Percentiles rank a stretch among this genome's conserved stretches.
Conservation (phyloP, 2,329 filamentous ascomycete species). For the Xylariaceae sp. region DNA sequence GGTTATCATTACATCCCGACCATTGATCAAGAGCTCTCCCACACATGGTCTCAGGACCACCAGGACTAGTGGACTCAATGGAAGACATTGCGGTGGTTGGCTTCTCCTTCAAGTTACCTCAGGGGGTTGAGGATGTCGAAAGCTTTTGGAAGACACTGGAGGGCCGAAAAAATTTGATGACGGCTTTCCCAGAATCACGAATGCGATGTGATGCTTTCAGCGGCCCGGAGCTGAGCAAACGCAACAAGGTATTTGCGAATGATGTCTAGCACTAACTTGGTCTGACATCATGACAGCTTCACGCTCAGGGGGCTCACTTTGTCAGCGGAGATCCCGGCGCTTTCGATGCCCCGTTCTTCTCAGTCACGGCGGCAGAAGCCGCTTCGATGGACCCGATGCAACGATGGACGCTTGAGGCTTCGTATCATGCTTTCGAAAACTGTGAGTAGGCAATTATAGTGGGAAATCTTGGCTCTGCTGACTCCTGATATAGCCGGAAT, state of each 20-base stretch:
- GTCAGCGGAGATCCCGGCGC: conserved; percentile 28
- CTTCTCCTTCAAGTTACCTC: conserved; percentile 34
- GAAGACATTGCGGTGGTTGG: conserved; percentile 30
- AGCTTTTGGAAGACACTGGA: conserved; percentile 32
- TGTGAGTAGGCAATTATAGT: conserved; percentile 14
- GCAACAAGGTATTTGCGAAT: conserved; percentile 6
- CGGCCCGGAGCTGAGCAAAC: conserved; percentile 3
- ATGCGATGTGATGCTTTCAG: conserved; percentile 24
- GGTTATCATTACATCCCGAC: too few relatives aligned
- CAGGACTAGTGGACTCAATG: conserved; percentile 1
- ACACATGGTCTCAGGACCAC: too few relatives aligned
- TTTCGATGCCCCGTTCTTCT: conserved; percentile 38
- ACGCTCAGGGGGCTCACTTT: conserved; percentile 25
- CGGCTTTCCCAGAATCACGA: conserved; percentile 28
- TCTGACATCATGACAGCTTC: conserved; percentile 12
- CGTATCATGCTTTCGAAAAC: conserved; percentile 34
- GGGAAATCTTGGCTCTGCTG: neutral
- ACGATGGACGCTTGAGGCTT: conserved; percentile 28
- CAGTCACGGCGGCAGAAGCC: conserved; percentile 30
- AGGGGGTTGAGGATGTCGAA: conserved; percentile 25
- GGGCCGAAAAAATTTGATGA: conserved; percentile 26
- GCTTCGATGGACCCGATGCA: conserved; percentile 35
- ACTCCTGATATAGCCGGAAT: conserved; percentile 27
- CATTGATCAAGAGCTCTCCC: too few relatives aligned
- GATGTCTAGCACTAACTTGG: neutral